Evolutionary conservation across 169 alveolate species (phyloP).

Genomic region (Amoebophrya sp.): DNA sequence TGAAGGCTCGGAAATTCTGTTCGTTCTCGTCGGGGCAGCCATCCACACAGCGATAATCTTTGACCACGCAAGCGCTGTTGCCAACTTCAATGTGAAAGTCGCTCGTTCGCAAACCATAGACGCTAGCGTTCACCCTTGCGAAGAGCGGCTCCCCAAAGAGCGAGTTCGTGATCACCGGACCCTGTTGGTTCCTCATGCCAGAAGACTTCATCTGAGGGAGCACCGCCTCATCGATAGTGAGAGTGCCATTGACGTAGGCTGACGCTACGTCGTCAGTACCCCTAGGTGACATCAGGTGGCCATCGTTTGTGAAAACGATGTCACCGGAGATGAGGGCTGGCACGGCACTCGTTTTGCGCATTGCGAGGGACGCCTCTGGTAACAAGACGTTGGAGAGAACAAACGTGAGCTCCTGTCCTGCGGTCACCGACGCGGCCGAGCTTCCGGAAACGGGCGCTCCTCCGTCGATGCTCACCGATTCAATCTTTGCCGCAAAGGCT

Average conservation of each 20-base stretch:
- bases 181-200: too few relatives aligned
- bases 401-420: background rate
- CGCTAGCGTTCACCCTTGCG: background rate
- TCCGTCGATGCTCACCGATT: background rate
- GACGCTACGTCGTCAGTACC: background rate
- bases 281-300: background rate
- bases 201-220: too few relatives aligned
- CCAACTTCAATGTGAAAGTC: background rate
- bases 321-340: background rate
- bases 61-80: background rate
- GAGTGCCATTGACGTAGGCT: background rate
- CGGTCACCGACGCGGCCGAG: background rate
- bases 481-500: background rate
- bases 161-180: background rate
- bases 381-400: constrained; percentile 1
- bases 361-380: background rate
- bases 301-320: background rate
- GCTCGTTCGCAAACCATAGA: background rate
- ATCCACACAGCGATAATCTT: background rate
- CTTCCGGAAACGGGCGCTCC: background rate
- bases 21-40: constrained; percentile 5
- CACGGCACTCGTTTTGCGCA: background rate
- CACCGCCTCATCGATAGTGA: too few relatives aligned
- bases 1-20: background rate
- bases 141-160: constrained; percentile 1